Evolutionary conservation across 1,284 basidiomycete genomes (phyloP).

Genomic region (Lentinula novae-zelandiae): DNA sequence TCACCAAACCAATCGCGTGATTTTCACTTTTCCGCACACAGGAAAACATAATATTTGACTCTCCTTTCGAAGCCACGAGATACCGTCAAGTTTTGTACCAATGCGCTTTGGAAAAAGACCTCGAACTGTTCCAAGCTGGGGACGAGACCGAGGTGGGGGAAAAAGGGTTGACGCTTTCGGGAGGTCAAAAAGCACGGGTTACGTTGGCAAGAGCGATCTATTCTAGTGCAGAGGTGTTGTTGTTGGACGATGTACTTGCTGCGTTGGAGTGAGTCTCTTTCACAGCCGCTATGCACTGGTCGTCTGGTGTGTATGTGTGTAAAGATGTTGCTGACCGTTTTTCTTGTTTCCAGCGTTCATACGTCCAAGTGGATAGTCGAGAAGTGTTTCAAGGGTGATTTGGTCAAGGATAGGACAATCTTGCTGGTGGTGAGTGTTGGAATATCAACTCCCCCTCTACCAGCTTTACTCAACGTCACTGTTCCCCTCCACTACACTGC

Average conservation of each 20-base stretch:
- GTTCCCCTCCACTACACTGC: not conserved
- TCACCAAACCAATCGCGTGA: too few relatives aligned
- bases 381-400: slow-evolving; percentile 67
- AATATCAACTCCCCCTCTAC: not conserved
- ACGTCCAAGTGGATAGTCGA: slow-evolving; percentile 77
- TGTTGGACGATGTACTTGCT: slow-evolving; percentile 63
- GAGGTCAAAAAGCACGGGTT: slow-evolving; percentile 57
- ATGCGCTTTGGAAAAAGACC: slow-evolving; percentile 55
- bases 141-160: slow-evolving; percentile 52
- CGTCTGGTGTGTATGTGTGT: too few relatives aligned
- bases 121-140: slow-evolving; percentile 60
- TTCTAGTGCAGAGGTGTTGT: slow-evolving; percentile 54
- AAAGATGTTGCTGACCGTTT: not conserved
- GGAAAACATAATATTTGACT: slow-evolving; percentile 85
- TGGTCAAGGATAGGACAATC: slow-evolving; percentile 67
- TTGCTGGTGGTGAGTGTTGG: slow-evolving; percentile 56
- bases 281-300: not conserved
- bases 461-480: not conserved
- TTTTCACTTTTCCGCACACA: slow-evolving; percentile 12
- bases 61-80: slow-evolving; percentile 66
- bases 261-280: slow-evolving; percentile 40
- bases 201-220: slow-evolving; percentile 61
- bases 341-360: slow-evolving; percentile 33
- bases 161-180: slow-evolving; percentile 22
- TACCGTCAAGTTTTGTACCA: slow-evolving; percentile 64